Conservation (phyloP, 257 asterid species). For the Nicotiana undulata region DNA sequence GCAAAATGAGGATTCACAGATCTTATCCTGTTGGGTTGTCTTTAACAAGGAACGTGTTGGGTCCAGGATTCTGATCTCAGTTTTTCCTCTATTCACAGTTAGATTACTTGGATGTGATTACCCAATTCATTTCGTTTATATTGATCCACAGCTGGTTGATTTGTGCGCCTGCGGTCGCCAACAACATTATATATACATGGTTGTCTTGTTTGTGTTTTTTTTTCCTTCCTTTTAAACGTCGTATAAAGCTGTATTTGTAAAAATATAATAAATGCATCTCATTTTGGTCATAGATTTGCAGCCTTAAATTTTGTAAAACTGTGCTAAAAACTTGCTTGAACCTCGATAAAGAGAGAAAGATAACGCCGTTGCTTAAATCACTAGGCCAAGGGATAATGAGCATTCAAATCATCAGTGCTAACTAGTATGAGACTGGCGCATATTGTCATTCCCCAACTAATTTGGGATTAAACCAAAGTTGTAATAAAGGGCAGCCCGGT, state of each 20-base stretch:
- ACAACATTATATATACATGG: background rate
- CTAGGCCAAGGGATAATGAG: no score
- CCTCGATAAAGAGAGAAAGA: background rate
- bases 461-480: background rate
- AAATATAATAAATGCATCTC: background rate
- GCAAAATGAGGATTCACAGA: slow-evolving; percentile 65
- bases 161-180: background rate
- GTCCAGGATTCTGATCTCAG: slow-evolving; percentile 19
- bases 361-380: background rate
- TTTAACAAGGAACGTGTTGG: slow-evolving; percentile 31
- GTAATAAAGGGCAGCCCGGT: background rate
- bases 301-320: background rate
- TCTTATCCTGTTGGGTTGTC: slow-evolving; percentile 55
- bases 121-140: background rate
- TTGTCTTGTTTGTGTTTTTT: background rate
- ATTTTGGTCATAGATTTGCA: background rate
- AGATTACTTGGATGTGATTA: background rate
- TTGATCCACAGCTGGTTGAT: background rate
- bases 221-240: background rate
- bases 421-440: background rate
- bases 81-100: background rate
- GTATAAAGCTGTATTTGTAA: background rate
- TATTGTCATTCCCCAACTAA: background rate
- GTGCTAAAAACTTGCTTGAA: no score
- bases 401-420: background rate